These are phyloP conservation scores for Cinchona pubescens DNA, from an alignment of 257 asterid genomes.

Conservation along the genomic window DNA sequence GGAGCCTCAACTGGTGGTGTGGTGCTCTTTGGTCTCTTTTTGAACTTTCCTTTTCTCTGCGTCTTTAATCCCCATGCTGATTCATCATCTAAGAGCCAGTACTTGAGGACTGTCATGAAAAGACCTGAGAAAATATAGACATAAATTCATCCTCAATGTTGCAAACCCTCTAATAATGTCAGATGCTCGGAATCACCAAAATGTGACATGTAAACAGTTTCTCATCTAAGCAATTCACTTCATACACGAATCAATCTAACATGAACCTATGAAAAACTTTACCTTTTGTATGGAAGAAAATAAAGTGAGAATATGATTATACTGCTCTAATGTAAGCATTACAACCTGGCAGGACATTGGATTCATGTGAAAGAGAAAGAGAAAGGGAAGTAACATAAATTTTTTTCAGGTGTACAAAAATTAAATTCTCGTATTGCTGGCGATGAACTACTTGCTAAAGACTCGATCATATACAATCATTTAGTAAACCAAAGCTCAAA, in stretches of 20 bases:
- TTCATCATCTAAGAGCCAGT: slow-evolving; percentile 41
- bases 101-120: slow-evolving; percentile 68
- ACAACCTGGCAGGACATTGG: background rate
- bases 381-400: background rate
- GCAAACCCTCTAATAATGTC: background rate
- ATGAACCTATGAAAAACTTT: background rate
- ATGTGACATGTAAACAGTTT: background rate
- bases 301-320: background rate
- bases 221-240: background rate
- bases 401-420: background rate
- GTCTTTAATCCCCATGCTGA: slow-evolving; percentile 48
- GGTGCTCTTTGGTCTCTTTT: slow-evolving; percentile 53
- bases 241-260: background rate
- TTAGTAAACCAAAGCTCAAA: background rate
- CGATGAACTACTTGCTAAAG: background rate
- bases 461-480: background rate
- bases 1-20: slow-evolving; percentile 69
- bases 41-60: slow-evolving; percentile 64
- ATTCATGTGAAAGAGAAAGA: background rate
- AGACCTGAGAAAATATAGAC: slow-evolving; percentile 40
- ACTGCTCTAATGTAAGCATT: background rate
- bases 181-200: background rate
- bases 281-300: background rate
- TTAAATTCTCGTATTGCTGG: background rate
- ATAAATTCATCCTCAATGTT: background rate